A percentile compares a stretch with the other conserved stretches of the same genome.
phyloP scores from a whole-genome alignment of 2,329 filamentous ascomycete species.

The Stagonosporopsis chrysanthemi region DNA sequence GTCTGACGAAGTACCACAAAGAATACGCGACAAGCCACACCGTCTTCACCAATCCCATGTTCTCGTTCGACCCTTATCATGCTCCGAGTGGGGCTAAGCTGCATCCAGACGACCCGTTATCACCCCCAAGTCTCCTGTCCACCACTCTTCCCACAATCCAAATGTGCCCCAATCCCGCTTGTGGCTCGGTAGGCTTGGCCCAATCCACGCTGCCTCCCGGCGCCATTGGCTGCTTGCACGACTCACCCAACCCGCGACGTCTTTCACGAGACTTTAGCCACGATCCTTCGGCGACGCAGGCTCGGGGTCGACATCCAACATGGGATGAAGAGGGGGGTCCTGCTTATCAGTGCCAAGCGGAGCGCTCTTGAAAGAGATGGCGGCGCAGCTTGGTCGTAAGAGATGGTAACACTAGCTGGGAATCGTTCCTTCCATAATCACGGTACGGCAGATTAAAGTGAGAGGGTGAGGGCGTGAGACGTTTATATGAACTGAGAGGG shows the following conservation, averaged over 20 bases:
- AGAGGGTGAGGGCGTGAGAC: conserved; percentile 6
- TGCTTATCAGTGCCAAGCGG: conserved; percentile 47
- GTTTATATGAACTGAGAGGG: conserved; percentile 30
- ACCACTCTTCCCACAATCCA: conserved; percentile 23
- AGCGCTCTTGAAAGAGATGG: conserved; percentile 24
- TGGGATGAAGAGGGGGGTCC: conserved; percentile 12
- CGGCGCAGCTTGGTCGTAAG: conserved; percentile 24
- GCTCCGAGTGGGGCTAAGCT: conserved; percentile 2
- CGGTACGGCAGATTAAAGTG: conserved; percentile 22
- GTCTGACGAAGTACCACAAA: conserved; percentile 29
- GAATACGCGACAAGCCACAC: conserved; percentile 14
- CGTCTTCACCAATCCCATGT: conserved; percentile 22
- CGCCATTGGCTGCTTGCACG: conserved; percentile 15
- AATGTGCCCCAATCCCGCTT: conserved; percentile 18
- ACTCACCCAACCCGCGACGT: conserved; percentile 9
- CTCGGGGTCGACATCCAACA: conserved; percentile 21
- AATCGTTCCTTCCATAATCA: conserved; percentile 9
- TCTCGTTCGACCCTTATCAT: conserved; percentile 9
- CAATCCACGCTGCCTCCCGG: conserved; percentile 18
- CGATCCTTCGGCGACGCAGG: conserved; percentile 14
- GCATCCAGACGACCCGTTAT: conserved; percentile 30
- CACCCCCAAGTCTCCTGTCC: conserved; percentile 26
- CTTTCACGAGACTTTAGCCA: conserved; percentile 16
- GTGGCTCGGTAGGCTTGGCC: conserved; percentile 20
- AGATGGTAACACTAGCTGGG: conserved; percentile 22